Evolutionary conservation across 768 basidiomycete genomes (phyloP).

Genomic region (Podaxis sp.): DNA sequence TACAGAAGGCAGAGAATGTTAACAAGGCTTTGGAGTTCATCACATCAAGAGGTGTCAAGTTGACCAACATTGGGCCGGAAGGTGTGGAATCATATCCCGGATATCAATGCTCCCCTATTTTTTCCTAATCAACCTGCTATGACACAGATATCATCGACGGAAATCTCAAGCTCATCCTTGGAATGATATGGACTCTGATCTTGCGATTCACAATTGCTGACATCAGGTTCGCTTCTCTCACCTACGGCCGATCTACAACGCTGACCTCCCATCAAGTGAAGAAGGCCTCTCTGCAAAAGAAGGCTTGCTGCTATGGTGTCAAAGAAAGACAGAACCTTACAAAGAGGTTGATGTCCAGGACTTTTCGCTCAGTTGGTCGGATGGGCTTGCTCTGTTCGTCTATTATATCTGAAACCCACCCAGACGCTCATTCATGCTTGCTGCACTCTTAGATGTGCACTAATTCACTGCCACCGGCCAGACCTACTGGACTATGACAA

Average conservation of each 20-base stretch:
- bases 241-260: conserved; percentile 8
- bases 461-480: conserved; percentile 97
- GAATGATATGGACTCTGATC: conserved; percentile 99
- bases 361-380: conserved; percentile 90
- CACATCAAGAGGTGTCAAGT: conserved; percentile 86
- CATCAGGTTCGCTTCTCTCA: conserved; percentile 71
- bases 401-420: conserved; percentile 10
- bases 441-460: conserved; percentile 68
- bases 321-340: conserved; percentile 91
- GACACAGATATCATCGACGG: conserved; percentile 94
- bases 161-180: conserved; percentile 97
- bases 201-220: conserved; percentile 97
- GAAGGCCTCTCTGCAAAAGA: conserved; percentile 99
- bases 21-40: conserved; percentile 97
- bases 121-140: conserved; percentile 7
- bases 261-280: conserved; percentile 53
- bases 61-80: conserved; percentile 98
- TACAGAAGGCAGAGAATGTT: conserved; percentile 98
- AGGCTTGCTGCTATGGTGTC: conserved; percentile 96
- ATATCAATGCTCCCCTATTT: neutral
- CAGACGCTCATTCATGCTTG: conserved; percentile 1
- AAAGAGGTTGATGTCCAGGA: conserved; percentile 91
- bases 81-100: conserved; percentile 41
- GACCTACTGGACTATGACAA: conserved; percentile 89
- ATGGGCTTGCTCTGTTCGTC: conserved; percentile 91